These are phyloP conservation scores for Blakeslea trispora DNA, from an alignment of 371 early-diverging fungal genomes.

Conservation along the genomic window DNA sequence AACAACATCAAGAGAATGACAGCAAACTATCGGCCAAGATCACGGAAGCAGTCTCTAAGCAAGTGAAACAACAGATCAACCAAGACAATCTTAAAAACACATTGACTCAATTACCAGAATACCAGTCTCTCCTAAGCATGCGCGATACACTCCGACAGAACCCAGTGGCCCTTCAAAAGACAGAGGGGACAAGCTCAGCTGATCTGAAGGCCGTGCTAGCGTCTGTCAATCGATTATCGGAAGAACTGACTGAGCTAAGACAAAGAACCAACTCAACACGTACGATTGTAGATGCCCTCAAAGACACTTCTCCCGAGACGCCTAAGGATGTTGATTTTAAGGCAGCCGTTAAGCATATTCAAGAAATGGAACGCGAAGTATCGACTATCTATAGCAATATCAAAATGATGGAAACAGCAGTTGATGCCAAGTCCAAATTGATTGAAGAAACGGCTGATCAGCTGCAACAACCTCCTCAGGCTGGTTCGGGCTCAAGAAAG, in stretches of 20 bases:
- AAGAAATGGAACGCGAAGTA: slow-evolving; percentile 15
- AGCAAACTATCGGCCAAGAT: not conserved
- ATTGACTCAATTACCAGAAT: slow-evolving; percentile 12
- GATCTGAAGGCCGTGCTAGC: not conserved
- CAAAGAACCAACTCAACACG: slow-evolving; percentile 1
- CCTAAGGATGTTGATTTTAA: not conserved
- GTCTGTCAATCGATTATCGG: not conserved
- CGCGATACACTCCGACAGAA: not conserved
- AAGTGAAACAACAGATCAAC: not conserved
- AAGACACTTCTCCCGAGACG: not conserved
- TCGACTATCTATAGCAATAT: slow-evolving; percentile 19
- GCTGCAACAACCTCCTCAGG: not conserved
- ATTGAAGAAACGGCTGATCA: not conserved
- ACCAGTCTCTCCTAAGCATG: not conserved
- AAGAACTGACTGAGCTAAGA: slow-evolving; percentile 7
- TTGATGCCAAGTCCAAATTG: not conserved
- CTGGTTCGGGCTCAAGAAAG: slow-evolving; percentile 5
- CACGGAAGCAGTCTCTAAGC: not conserved
- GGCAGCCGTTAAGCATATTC: slow-evolving; percentile 13
- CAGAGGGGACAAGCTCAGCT: not conserved
- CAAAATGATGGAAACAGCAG: slow-evolving; percentile 19
- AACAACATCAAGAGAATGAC: not conserved
- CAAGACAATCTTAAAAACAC: slow-evolving; percentile 6
- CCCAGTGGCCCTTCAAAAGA: no score
- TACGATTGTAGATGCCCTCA: slow-evolving; percentile 8